A percentile compares a stretch with the other conserved stretches of the same genome.
Evolutionary conservation across 805 yeast species (phyloP).

Genomic region (Wickerhamomyces alni): DNA sequence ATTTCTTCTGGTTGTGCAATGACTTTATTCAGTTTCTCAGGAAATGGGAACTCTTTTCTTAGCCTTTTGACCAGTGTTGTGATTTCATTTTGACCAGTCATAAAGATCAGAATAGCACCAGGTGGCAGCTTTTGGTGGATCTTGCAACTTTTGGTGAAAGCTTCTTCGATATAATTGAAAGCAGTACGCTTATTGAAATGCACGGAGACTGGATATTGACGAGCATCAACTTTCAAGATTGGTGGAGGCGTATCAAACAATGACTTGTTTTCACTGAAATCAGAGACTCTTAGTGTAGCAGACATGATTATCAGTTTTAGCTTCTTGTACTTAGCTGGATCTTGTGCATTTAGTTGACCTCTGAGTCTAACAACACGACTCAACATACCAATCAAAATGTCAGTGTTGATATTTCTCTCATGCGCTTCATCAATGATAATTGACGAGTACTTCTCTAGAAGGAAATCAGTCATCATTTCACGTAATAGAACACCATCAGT

Average conservation of each 20-base stretch:
- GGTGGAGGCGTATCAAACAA: constrained; percentile 79
- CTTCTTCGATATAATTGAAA: constrained; percentile 78
- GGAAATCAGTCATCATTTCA: constrained; percentile 87
- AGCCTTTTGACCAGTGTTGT: constrained; percentile 64
- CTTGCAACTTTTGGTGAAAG: constrained; percentile 76
- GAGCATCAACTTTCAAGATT: constrained; percentile 78
- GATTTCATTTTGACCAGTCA: constrained; percentile 95
- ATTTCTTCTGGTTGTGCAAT: constrained; percentile 25
- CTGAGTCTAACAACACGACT: constrained; percentile 81
- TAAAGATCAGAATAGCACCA: constrained; percentile 86
- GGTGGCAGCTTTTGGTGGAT: constrained; percentile 84
- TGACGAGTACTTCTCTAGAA: constrained; percentile 75
- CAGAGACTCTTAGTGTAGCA: constrained; percentile 91
- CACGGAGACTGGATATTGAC: constrained; percentile 89
- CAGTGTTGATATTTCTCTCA: constrained; percentile 94
- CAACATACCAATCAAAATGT: constrained; percentile 89
- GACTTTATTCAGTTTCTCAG: constrained; percentile 21
- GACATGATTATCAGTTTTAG: constrained; percentile 91
- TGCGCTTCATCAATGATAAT: constrained; percentile 96
- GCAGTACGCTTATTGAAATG: constrained; percentile 84
- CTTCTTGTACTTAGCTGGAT: constrained; percentile 47
- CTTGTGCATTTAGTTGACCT: constrained; percentile 39
- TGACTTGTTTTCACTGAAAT: constrained; percentile 75
- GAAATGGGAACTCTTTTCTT: constrained; percentile 61
- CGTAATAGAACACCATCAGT: constrained; percentile 91